These are phyloP conservation scores for Solanum neorickii DNA, from an alignment of 257 asterid species.

Conservation along the genomic window DNA sequence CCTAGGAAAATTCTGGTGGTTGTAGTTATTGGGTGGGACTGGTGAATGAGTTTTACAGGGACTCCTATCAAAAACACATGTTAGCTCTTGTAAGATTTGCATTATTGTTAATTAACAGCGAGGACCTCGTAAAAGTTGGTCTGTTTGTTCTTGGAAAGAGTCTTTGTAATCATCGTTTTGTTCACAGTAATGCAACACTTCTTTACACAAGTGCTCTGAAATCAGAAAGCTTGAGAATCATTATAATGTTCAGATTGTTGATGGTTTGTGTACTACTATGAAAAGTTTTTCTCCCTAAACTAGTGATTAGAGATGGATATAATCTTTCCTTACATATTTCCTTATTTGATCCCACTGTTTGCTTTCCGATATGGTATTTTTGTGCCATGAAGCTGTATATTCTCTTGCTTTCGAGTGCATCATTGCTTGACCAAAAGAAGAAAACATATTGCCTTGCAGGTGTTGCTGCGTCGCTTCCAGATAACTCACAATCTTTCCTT, in stretches of 20 bases:
- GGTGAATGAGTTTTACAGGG: neutral
- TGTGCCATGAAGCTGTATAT: neutral
- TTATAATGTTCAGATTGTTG: neutral
- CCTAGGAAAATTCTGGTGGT: neutral
- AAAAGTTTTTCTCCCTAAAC: neutral
- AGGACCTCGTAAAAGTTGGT: neutral
- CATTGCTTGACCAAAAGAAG: neutral
- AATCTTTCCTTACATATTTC: neutral
- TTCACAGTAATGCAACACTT: neutral
- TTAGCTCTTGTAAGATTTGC: neutral
- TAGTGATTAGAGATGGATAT: neutral
- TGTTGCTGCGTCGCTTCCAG: constrained; percentile 78
- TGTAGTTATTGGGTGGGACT: neutral
- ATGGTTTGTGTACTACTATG: neutral
- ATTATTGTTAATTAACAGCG: neutral
- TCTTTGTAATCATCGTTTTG: neutral
- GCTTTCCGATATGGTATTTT: neutral
- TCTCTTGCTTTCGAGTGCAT: neutral
- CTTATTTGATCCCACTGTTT: neutral
- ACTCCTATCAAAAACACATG: neutral
- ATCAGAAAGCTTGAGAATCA: neutral
- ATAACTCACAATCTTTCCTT: constrained; percentile 74
- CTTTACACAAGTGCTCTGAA: neutral
- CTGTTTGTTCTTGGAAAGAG: neutral
- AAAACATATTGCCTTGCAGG: constrained; percentile 27